Evolutionary conservation across 345 rosid species (phyloP), one percentile per base, ranked within the genome.

Genomic region (Lumnitzera racemosa): DNA sequence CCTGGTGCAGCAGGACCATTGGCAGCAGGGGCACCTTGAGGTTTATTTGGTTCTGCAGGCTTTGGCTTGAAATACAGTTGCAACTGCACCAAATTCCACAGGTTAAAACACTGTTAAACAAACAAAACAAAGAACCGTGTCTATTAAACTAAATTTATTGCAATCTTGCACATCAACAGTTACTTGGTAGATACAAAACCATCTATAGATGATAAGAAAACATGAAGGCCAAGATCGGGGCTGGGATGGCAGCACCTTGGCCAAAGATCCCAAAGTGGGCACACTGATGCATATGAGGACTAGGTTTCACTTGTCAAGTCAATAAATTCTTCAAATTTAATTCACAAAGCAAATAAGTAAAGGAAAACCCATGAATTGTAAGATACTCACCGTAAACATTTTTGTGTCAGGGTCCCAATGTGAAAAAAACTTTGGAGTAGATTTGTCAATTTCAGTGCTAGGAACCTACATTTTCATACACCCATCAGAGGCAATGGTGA

Each of bases 391-490:
- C 55, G 99, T 90, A 72, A 90, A 90, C 97, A 90, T 94, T 83
- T 94, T 94, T 1, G 97, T 88, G 80, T 94, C 96, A 1, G 96
- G 95, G 80, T 94, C 99, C 97, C 99, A 90, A 67, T 90, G 99
- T 7, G 96, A 88, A 69, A 94, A 94, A 78, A 90, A 94, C 78
- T 94, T 94, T 1, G 96, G 95, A 55, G 99, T 90, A 61, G 96
- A 90, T 72, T 94, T 94, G 67, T 94, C 99, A 25, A 94, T 86
- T 76, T 90, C 96, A 11, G 96, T 84, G 90, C 97, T 94, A 31
- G 99, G 99, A 80, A 94, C 97, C 99, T 90, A 65, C 65, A 70
- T 41, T 36, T 36, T 4, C 43, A 36, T 36, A 36, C 11, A 29
- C 36, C 36, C 2, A 36, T 36, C 11, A 36, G 43, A 5, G 43